phyloP scores from a whole-genome alignment of 306 rosid genomes.

The Bauhinia variegata region DNA sequence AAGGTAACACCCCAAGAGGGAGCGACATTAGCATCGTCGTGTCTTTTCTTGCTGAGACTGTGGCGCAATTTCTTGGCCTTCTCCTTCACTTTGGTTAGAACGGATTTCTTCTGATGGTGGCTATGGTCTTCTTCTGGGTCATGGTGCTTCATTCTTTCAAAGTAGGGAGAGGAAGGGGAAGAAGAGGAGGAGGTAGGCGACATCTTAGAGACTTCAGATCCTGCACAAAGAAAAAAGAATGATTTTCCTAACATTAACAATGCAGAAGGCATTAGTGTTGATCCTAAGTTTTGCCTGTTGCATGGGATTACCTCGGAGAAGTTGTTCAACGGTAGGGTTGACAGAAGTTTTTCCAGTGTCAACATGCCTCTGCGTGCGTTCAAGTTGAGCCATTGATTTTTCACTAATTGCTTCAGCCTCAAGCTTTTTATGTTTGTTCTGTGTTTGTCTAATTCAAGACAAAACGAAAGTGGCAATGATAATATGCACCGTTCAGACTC shows the following conservation, averaged over 20 bases:
- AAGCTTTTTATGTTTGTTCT: slow-evolving; percentile 26
- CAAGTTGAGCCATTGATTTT: slow-evolving; percentile 80
- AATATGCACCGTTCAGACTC: slow-evolving; percentile 26
- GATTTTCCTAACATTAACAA: too few relatives aligned
- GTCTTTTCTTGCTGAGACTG: slow-evolving; percentile 79
- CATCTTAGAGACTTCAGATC: slow-evolving; percentile 47
- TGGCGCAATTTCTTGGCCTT: slow-evolving; percentile 79
- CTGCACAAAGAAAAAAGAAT: too few relatives aligned
- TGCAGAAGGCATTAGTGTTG: too few relatives aligned
- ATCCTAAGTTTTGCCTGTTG: background rate
- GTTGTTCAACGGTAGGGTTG: slow-evolving; percentile 59
- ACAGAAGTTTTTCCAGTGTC: slow-evolving; percentile 37
- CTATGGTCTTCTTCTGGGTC: slow-evolving; percentile 64
- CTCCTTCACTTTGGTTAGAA: slow-evolving; percentile 83
- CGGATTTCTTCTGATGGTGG: slow-evolving; percentile 83
- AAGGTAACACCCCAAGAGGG: slow-evolving; percentile 50
- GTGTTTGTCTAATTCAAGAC: slow-evolving; percentile 21
- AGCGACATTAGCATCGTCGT: slow-evolving; percentile 46
- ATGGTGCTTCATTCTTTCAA: slow-evolving; percentile 44
- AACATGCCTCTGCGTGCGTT: slow-evolving; percentile 48
- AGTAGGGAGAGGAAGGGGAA: slow-evolving; percentile 38
- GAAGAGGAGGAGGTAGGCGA: slow-evolving; percentile 40
- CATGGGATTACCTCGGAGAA: slow-evolving; percentile 61
- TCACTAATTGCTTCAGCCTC: background rate
- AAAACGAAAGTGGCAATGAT: slow-evolving; percentile 39